These are phyloP conservation scores for Phaeotremella skinneri DNA, from an alignment of 768 basidiomycete species.

Conservation along the genomic window DNA sequence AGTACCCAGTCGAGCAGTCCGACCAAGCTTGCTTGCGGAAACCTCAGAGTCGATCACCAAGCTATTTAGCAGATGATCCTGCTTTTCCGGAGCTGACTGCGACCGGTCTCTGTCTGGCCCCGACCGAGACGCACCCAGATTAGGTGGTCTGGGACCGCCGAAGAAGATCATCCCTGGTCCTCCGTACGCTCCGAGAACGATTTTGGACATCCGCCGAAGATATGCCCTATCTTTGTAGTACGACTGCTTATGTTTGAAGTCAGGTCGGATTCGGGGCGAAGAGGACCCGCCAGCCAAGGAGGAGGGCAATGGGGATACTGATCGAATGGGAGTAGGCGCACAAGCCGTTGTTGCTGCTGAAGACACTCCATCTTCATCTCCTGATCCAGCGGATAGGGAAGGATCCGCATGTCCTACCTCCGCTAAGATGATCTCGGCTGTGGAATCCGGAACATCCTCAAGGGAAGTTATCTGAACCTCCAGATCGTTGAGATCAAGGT, in stretches of 20 bases:
- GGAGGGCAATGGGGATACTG: background rate
- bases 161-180: constrained; percentile 79
- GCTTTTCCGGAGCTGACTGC: constrained; percentile 48
- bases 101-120: background rate
- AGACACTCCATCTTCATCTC: background rate
- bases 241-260: too few relatives aligned
- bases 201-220: constrained; percentile 73
- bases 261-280: too few relatives aligned
- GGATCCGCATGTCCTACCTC: constrained; percentile 65
- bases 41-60: constrained; percentile 60
- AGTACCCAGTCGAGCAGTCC: constrained; percentile 56
- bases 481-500: constrained; percentile 44
- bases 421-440: constrained; percentile 73
- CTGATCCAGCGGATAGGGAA: constrained; percentile 29
- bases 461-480: constrained; percentile 71
- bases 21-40: constrained; percentile 60
- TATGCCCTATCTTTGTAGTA: constrained; percentile 54
- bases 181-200: constrained; percentile 80
- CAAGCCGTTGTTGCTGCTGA: background rate
- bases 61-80: constrained; percentile 64
- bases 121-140: constrained; percentile 1
- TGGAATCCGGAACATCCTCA: constrained; percentile 62
- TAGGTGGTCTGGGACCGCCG: constrained; percentile 57
- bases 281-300: background rate
- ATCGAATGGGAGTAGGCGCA: background rate